Evolutionary conservation across 352 stramenopile genomes (phyloP), one percentile per base, ranked within the genome.

Genomic region (Stephanocyclus meneghinianus): DNA sequence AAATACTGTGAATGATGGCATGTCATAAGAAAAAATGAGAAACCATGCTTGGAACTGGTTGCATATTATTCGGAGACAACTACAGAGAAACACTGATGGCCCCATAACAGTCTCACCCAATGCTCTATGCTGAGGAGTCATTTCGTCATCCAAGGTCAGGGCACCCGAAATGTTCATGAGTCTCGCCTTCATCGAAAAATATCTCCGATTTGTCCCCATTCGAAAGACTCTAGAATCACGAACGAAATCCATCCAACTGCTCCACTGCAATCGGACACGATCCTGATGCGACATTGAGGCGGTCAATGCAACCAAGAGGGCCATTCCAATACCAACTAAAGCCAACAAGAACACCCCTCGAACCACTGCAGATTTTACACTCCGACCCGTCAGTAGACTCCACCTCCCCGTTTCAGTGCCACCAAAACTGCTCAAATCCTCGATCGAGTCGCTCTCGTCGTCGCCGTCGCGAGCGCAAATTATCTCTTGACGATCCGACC

Each of bases 61-160:
- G 35, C 35, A 40, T 40, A 40, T 26, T 26, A 26, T 26, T 26
- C 21, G 21, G 1, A 26, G 21, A 26, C 21, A 26, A 26, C 21
- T 0, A 26, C 21, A 26, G 1, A 1, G 1, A 26, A 26, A 26
- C 0, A 26, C 21, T 26, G 21, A 26, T 26, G 21, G 21, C 21
- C 21, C 21, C 21, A 26, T 40, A 8, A 4, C 3, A 40, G 35
- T 8, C 35, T 40, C 35, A 40, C 35, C 3, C 40, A 78, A 51
- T 16, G 71, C 71, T 42, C 60, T 65, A 61, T 78, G 44, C 56
- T 78, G 71, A 44, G 71, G 61, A 78, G 50, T 78, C 16, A 21
- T 57, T 2, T 50, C 53, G 44, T 73, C 71, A 0, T 64, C 26
- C 44, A 72, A 73, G 8, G 15, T 44, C 7, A 35, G 40, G n/a